Evolutionary conservation across 148 eudicot genomes (phyloP).

Genomic region (Fagopyrum homotropicum): DNA sequence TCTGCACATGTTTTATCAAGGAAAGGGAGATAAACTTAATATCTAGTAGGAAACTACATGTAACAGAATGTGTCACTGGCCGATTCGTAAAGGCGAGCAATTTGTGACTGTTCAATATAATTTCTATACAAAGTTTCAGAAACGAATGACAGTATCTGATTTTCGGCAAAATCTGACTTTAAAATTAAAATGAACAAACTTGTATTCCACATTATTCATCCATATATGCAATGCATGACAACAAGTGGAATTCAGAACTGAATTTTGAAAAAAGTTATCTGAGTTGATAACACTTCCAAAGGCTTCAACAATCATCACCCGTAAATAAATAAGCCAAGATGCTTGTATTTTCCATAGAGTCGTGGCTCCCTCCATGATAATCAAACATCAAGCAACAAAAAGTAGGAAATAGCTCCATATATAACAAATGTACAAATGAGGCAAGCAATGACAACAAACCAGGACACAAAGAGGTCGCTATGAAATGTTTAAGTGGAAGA

Average conservation of each 20-base stretch:
- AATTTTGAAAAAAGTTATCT: too few species aligned
- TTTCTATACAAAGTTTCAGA: background rate
- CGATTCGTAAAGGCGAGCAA: background rate
- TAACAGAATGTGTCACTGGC: background rate
- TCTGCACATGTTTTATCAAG: constrained; percentile 41
- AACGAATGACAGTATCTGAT: background rate
- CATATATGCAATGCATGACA: background rate
- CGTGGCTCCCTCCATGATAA: background rate
- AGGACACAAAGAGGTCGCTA: too few species aligned
- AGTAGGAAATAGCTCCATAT: too few species aligned
- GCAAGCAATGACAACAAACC: too few species aligned
- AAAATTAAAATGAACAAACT: background rate
- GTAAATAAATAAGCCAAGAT: background rate
- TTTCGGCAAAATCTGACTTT: background rate
- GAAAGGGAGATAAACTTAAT: background rate
- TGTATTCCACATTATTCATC: background rate
- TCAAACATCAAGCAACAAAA: background rate
- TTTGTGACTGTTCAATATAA: background rate
- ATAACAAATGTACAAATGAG: too few species aligned
- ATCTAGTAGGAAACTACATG: background rate
- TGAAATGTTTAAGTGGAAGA: too few species aligned
- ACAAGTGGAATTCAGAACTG: background rate
- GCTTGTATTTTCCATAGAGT: background rate
- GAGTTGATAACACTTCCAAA: background rate
- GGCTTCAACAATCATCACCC: background rate